Evolutionary conservation across 2,329 filamentous ascomycete genomes (phyloP).

Genomic region (Shiraia sp.): DNA sequence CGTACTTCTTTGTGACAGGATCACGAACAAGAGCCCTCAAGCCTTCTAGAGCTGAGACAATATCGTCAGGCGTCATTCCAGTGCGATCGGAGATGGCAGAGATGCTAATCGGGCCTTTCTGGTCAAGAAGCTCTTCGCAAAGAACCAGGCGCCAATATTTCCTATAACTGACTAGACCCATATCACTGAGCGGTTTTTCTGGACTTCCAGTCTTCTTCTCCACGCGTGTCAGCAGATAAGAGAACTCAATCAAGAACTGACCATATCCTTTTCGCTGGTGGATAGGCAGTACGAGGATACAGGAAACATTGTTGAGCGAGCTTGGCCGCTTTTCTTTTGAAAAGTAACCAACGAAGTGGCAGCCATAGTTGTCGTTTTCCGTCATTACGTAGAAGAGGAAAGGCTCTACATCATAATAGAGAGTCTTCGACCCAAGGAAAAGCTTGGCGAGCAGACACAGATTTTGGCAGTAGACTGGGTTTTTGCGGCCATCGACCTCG

Average conservation of each 20-base stretch:
- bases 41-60: constrained; percentile 90
- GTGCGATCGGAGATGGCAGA: constrained; percentile 80
- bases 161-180: constrained; percentile 95
- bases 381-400: constrained; percentile 98
- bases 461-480: constrained; percentile 98
- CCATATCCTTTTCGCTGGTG: constrained; percentile 97
- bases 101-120: constrained; percentile 60
- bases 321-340: constrained; percentile 96
- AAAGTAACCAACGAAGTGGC: constrained; percentile 98
- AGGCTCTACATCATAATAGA: constrained; percentile 97
- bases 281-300: constrained; percentile 92
- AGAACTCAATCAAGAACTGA: constrained; percentile 96
- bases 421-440: constrained; percentile 96
- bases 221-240: constrained; percentile 89
- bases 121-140: constrained; percentile 77
- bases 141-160: constrained; percentile 95
- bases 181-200: constrained; percentile 95
- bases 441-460: constrained; percentile 93
- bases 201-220: constrained; percentile 94
- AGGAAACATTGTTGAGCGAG: constrained; percentile 96
- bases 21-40: constrained; percentile 88
- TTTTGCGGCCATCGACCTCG: constrained; percentile 94
- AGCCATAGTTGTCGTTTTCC: constrained; percentile 87
- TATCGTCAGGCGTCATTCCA: constrained; percentile 94
- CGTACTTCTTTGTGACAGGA: constrained; percentile 84